Evolutionary conservation across 75 land plant genomes (phyloP), one percentile per base, ranked within the genome.

Genomic region (Selaginella moellendorffii): DNA sequence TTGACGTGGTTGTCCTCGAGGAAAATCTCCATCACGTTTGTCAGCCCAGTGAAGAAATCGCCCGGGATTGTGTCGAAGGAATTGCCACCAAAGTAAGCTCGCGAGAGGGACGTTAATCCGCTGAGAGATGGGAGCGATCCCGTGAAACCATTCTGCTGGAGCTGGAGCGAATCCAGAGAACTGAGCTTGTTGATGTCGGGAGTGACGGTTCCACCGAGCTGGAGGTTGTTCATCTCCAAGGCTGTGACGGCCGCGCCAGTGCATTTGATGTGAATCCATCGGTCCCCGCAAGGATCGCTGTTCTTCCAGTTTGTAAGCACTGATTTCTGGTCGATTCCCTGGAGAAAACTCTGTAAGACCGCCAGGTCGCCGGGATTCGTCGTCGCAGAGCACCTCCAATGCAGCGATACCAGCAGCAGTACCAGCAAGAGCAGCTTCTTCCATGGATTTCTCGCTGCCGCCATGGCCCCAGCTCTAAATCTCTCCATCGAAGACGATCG

Each of bases 201-300:
- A 8, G 59, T 24, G 8, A 56, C 59, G 19, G 59, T 56, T 8
- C 59, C 59, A 8, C 24, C 23, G n/a, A 56, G 59, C 9, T 19
- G 8, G n/a, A 19, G 25, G 21, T 19, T 21, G 24, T n/a, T 24
- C 24, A 25, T 24, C 59, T 56, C 59, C 24, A 56, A 21, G 8
- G 59, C 59, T 56, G 24, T 24, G 17, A 56, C 59, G 24, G 59
- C 5, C 9, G 19, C 24, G 2, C 59, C 59, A 2, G 24, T 56
- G 21, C 59, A 56, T 19, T 56, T 56, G 8, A 56, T n/a, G n/a
- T 56, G 24, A 8, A 21, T 56, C 59, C 59, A 56, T 56, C 59
- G 2, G 2, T 61, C 26, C 5, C 90, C 90, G 65, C 95, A 88
- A 0, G 95, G 95, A 67, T 87, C 91, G 23, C 28, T 60, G 24